Base-by-base conservation (phyloP, 371 early-diverging fungal genomes). In the Paraphysoderma sedebokerense region DNA sequence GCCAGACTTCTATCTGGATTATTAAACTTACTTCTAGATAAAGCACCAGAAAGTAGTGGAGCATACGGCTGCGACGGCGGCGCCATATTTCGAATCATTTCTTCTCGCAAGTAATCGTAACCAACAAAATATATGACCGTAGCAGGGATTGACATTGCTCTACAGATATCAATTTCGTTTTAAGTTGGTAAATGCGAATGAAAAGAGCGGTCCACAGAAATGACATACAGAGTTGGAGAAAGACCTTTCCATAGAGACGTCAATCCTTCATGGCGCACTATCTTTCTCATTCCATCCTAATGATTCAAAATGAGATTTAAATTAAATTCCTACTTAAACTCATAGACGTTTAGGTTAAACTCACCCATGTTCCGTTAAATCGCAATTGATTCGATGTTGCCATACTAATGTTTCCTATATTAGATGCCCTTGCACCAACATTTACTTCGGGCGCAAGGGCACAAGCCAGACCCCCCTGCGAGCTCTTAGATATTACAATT, bases 41-140 rank as follows among this genome's bases (percentile, higher is more conserved):
- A 40, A 4, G 70, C 72, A 5, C 96, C 96, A 1, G 90, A 85
- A 0, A 79, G 30, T 23, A 95, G 57, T 2, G 93, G 87, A 15
- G 86, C 66, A 57, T 68, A 70, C 40, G 51, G 49, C 39, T 61
- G 67, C 20, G 49, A 30, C 44, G 30, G 46, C 24, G 48, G 53
- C 33, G n/a, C n/a, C n/a, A 52, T 54, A 9, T 17, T 48, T 26
- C 23, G 33, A 1, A 51, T 58, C 34, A 87, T 38, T 23, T 49
- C 41, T 46, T 80, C 82, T 42, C 81, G 72, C 26, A 91, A 51
- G 38, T 76, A 66, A 56, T 95, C 96, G 57, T 93, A 95, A 4
- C 92, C 92, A 2, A 87, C 77, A 68, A 87, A 92, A 51, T 95
- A 95, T 19, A 92, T 77, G 20, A 89, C 81, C 4, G 88, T 92